Conservation (phyloP, 2,329 filamentous ascomycete genomes). For the Blumeria hordei region DNA sequence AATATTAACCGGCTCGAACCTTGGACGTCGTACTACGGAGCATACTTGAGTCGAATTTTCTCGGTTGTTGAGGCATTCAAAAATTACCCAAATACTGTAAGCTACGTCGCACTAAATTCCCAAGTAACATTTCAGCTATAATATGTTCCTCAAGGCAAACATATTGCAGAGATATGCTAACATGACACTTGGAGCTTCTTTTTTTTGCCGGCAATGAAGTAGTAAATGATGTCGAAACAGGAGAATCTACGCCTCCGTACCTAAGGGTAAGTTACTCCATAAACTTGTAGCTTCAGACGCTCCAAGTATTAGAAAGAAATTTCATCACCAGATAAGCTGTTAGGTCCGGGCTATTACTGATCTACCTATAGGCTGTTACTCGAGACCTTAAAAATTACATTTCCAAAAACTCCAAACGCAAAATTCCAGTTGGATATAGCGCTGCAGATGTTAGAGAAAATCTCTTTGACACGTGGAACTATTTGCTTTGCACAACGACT, state of each 20-base stretch:
- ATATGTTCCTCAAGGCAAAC: not conserved
- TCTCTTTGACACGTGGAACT: constrained; percentile 52
- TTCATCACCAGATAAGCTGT: not conserved
- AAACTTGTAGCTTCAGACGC: not conserved
- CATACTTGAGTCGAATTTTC: constrained; percentile 41
- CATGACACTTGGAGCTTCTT: constrained; percentile 17
- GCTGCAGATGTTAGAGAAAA: constrained; percentile 55
- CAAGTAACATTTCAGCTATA: not conserved
- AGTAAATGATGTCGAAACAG: constrained; percentile 40
- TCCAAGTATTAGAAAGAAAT: not conserved
- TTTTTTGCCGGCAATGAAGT: constrained; percentile 68
- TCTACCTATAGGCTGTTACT: constrained; percentile 35
- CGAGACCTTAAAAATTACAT: constrained; percentile 67
- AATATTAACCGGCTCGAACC: constrained; percentile 29
- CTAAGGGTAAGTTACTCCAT: constrained; percentile 20
- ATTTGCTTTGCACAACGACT: constrained; percentile 39
- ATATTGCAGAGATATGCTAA: not conserved
- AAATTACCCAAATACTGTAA: constrained; percentile 35
- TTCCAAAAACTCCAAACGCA: constrained; percentile 39
- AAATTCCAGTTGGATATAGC: constrained; percentile 57
- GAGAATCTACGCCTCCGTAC: constrained; percentile 39
- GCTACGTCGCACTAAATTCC: not conserved
- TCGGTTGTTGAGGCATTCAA: constrained; percentile 42
- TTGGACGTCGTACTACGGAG: constrained; percentile 32
- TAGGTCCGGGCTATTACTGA: constrained; percentile 3